Conservation (phyloP, 1,284 basidiomycete genomes). For the Fomitopsis palustris region DNA sequence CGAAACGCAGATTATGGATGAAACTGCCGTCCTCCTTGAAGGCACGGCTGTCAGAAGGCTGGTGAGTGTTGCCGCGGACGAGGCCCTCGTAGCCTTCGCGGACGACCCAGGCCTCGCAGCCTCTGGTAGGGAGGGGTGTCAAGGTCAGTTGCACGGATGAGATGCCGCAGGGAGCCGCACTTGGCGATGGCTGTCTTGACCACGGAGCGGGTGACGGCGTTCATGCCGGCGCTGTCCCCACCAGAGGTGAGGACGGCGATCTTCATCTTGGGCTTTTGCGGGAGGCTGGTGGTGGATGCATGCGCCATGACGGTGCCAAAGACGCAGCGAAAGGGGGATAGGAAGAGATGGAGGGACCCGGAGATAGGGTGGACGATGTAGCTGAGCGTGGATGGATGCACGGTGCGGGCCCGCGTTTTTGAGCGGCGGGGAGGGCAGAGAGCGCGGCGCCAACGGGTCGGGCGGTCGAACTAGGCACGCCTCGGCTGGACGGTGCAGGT, state of each 20-base stretch:
- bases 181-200: conserved; percentile 88
- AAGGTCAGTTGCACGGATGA: conserved; percentile 6
- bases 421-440: conserved; percentile 1
- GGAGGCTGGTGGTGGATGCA: background rate
- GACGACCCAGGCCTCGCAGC: conserved; percentile 90
- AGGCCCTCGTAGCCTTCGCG: conserved; percentile 98
- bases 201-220: conserved; percentile 88
- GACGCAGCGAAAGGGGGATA: background rate
- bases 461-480: conserved; percentile 3
- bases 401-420: conserved; percentile 3
- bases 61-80: conserved; percentile 63
- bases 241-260: conserved; percentile 94
- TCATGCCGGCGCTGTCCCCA: conserved; percentile 97
- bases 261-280: conserved; percentile 48
- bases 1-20: conserved; percentile 77
- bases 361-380: conserved; percentile 2
- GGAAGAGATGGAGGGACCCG: background rate
- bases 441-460: conserved; percentile 6
- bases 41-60: conserved; percentile 14
- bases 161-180: conserved; percentile 41
- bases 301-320: background rate
- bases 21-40: conserved; percentile 40
- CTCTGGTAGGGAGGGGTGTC: conserved; percentile 47
- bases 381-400: background rate
- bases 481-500: background rate